These are phyloP conservation scores for Angomonas desouzai DNA, from an alignment of 208 protist genomes.

Conservation along the genomic window DNA sequence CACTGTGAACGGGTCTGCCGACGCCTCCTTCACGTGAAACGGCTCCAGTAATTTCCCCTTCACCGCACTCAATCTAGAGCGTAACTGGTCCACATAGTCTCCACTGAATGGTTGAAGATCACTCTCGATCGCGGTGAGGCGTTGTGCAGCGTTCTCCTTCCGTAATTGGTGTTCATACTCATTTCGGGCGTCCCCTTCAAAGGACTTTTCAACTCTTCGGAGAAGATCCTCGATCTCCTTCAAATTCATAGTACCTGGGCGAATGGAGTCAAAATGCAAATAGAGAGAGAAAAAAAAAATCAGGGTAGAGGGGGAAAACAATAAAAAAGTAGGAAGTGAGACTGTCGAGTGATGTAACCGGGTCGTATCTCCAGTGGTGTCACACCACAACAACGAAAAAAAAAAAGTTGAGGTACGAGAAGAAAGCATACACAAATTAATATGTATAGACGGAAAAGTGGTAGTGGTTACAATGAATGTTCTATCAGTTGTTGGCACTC, in stretches of 20 bases:
- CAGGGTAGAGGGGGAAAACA: background rate
- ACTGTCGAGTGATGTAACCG: too few species aligned
- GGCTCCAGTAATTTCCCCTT: slow-evolving; percentile 18
- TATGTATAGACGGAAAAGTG: too few species aligned
- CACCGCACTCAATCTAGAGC: slow-evolving; percentile 19
- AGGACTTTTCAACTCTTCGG: slow-evolving; percentile 32
- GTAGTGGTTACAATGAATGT: background rate
- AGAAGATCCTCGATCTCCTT: slow-evolving; percentile 34
- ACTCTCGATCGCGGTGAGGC: slow-evolving; percentile 25
- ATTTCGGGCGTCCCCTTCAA: slow-evolving; percentile 48
- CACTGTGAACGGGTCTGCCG: slow-evolving; percentile 30
- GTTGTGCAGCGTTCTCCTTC: slow-evolving; percentile 33
- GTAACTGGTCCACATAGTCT: slow-evolving; percentile 43
- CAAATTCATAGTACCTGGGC: slow-evolving; percentile 20
- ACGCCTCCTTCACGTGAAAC: background rate
- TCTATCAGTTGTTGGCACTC: background rate
- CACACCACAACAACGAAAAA: too few species aligned
- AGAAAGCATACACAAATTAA: too few species aligned
- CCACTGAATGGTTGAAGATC: slow-evolving; percentile 44
- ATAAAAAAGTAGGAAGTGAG: slow-evolving; percentile 7
- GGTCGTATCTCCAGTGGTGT: too few species aligned
- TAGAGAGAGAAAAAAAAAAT: slow-evolving; percentile 8
- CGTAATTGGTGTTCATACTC: slow-evolving; percentile 58
- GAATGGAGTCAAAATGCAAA: slow-evolving; percentile 7
- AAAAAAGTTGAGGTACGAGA: slow-evolving; percentile 1